Percentiles rank a stretch among this genome's conserved stretches.
Evolutionary conservation across 257 asterid species (phyloP).

Genomic region (Osmanthus fragrans): DNA sequence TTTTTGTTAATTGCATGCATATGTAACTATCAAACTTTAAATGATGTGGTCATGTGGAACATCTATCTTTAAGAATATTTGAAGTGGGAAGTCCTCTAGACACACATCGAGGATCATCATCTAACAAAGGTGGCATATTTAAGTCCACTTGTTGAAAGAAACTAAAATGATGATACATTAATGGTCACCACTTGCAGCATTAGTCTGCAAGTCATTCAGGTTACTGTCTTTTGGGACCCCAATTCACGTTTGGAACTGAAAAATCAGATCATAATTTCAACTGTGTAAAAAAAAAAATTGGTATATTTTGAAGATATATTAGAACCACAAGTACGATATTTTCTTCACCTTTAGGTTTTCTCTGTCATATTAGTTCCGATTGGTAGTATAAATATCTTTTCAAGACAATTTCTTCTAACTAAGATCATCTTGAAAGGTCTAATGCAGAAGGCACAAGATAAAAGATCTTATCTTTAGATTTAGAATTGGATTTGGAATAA

Average conservation of each 20-base stretch:
- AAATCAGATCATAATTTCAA: not conserved
- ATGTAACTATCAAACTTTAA: constrained; percentile 40
- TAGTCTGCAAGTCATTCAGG: constrained; percentile 10
- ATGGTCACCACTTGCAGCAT: constrained; percentile 11
- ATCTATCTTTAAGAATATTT: constrained; percentile 39
- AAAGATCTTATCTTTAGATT: too few species aligned
- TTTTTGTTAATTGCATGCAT: constrained; percentile 22
- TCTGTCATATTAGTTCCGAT: too few species aligned
- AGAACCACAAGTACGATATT: too few species aligned
- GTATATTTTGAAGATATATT: too few species aligned
- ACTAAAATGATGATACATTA: not conserved
- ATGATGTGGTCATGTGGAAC: constrained; percentile 41
- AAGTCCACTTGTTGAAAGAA: constrained; percentile 41
- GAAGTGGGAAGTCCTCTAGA: constrained; percentile 22
- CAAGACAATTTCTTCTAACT: too few species aligned
- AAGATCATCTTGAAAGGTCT: too few species aligned
- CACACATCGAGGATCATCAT: constrained; percentile 20
- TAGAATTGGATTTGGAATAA: too few species aligned
- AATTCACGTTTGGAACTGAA: not conserved
- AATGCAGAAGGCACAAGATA: too few species aligned
- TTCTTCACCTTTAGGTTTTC: too few species aligned
- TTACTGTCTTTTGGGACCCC: constrained; percentile 23
- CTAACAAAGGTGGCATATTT: constrained; percentile 40
- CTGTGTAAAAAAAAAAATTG: too few species aligned
- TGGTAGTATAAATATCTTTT: too few species aligned